These are phyloP conservation scores for Blastobotrys proliferans DNA, from an alignment of 1,139 yeast species.

Conservation along the genomic window DNA sequence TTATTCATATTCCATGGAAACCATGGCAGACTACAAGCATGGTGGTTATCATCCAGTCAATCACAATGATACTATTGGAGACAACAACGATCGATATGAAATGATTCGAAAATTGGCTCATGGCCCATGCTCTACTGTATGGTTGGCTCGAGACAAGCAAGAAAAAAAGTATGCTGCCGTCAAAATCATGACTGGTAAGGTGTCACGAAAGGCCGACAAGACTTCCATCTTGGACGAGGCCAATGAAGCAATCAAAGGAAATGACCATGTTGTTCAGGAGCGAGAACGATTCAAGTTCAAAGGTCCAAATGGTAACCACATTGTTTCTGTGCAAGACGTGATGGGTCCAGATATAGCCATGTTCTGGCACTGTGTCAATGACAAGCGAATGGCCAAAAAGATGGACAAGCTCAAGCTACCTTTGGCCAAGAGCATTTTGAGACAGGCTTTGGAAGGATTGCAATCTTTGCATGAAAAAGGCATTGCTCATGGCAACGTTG, in stretches of 20 bases:
- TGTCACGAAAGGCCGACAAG: conserved; percentile 16
- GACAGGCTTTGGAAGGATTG: conserved; percentile 13
- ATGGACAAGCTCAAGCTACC: conserved; percentile 14
- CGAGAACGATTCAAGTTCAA: conserved; percentile 15
- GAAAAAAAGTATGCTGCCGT: conserved; percentile 14
- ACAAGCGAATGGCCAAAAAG: conserved; percentile 15
- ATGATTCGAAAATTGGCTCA: conserved; percentile 17
- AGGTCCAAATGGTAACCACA: conserved; percentile 18
- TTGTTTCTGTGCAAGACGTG: conserved; percentile 15
- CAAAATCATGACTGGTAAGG: conserved; percentile 16
- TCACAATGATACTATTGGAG: conserved; percentile 14
- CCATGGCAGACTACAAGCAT: conserved; percentile 16
- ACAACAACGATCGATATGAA: conserved; percentile 15
- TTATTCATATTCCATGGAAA: conserved; percentile 14
- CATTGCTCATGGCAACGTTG: conserved; percentile 16
- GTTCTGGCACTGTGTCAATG: conserved; percentile 15
- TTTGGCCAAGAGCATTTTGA: conserved; percentile 13
- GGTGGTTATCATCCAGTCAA: conserved; percentile 17
- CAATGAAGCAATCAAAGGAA: conserved; percentile 9
- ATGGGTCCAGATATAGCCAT: conserved; percentile 17
- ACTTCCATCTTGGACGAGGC: conserved; percentile 12
- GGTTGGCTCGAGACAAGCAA: conserved; percentile 14
- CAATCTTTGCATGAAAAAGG: conserved; percentile 12
- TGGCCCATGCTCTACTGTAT: conserved; percentile 16
- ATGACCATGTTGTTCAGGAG: conserved; percentile 14